Base-by-base conservation (phyloP, 768 basidiomycete species). In the Mycena vitilis region DNA sequence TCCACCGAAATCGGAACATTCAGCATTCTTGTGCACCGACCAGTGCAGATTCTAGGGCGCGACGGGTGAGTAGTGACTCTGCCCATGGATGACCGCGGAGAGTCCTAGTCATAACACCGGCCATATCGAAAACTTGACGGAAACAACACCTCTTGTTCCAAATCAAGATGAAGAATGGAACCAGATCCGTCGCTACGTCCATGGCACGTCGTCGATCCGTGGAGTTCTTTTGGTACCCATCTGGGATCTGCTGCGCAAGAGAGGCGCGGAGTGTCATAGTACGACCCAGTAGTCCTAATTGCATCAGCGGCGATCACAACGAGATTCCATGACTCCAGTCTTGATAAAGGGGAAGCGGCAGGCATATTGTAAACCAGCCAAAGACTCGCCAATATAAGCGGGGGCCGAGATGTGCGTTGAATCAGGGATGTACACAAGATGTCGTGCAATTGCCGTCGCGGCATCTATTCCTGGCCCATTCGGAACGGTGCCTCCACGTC, bases 81-180 rank as follows among this genome's bases (percentile, higher is more conserved):
- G 22, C 11, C 10, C 22, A 16, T 37, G 44, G n/a, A 5, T 23
- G 54, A 37, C 18, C 38, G 37, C 16, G 16, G 23, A 30, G 42
- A 38, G 38, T 49, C 10, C 49, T 40, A n/a, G 34, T 23, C 36
- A 37, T 6, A 60, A 23, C 65, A 22, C 7, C 30, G 40, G 37
- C 57, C 9, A 47, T 20, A 34, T 40, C 49, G 25, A 59, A 9
- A 65, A 60, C 9, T 37, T 20, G 22, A 49, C 49, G 25, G 53
- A 9, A 65, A 60, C 58, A 60, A 30, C 58, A 55, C 23, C 36
- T 15, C 12, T 47, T 60, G 51, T 66, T 66, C 65, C 58, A 25
- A 54, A 66, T 60, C 65, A 30, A 52, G 65, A 37, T 23, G 58
- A 60, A 54, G 58, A 66, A 66, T 66, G 65, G 65, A 66, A 60